phyloP scores from a whole-genome alignment of 768 basidiomycete genomes.

The Tulasnella sp. region DNA sequence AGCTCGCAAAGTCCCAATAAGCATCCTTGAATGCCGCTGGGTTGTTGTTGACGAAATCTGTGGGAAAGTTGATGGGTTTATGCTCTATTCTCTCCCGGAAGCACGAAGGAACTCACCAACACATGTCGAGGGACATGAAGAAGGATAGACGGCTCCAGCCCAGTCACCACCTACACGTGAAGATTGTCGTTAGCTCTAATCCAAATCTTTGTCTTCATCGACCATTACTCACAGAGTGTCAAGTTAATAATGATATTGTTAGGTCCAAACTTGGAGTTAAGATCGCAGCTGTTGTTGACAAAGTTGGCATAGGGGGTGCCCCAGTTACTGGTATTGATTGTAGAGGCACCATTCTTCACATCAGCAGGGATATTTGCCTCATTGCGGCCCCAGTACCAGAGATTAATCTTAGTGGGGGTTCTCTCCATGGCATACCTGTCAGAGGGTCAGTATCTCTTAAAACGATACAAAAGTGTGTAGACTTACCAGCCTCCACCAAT shows the following conservation, averaged over 20 bases:
- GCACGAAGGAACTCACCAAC: conserved; percentile 10
- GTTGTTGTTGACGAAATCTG: conserved; percentile 21
- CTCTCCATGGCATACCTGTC: conserved; percentile 8
- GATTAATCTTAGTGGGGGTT: conserved; percentile 8
- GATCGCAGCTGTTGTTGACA: conserved; percentile 18
- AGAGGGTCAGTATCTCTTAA: background rate
- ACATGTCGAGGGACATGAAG: conserved; percentile 15
- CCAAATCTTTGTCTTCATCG: background rate
- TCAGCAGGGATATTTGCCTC: conserved; percentile 8
- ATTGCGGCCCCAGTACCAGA: conserved; percentile 17
- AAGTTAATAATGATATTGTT: conserved; percentile 20
- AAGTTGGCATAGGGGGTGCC: conserved; percentile 18
- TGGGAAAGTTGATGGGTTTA: background rate
- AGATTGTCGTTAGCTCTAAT: background rate
- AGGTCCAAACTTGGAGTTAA: conserved; percentile 15
- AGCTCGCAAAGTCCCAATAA: conserved; percentile 19
- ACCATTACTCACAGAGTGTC: conserved; percentile 15
- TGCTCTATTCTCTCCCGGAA: background rate
- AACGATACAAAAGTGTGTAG: background rate
- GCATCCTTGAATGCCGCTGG: conserved; percentile 19
- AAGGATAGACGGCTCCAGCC: conserved; percentile 15
- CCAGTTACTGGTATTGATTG: conserved; percentile 13
- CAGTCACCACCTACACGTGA: conserved; percentile 15
- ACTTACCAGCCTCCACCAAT: conserved; percentile 14
- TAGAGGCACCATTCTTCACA: conserved; percentile 4